phyloP scores from a whole-genome alignment of 768 basidiomycete genomes.

The Auricularia cornea region DNA sequence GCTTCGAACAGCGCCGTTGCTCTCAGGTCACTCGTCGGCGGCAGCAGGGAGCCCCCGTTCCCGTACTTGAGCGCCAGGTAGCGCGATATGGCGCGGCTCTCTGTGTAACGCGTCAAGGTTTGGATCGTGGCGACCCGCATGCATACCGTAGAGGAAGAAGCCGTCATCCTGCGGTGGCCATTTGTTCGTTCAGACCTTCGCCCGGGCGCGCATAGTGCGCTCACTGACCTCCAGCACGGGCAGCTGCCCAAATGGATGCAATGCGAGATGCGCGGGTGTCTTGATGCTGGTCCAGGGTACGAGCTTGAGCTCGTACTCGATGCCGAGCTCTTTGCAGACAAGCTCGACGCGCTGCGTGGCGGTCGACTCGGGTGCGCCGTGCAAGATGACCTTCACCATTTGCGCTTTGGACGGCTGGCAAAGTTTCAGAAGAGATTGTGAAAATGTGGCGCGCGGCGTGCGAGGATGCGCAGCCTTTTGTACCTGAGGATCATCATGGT shows the following conservation, averaged over 20 bases:
- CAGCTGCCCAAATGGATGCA: not conserved
- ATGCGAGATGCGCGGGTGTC: too few relatives aligned
- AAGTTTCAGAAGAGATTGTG: too few relatives aligned
- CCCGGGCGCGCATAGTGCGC: slow-evolving; percentile 46
- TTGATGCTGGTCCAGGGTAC: too few relatives aligned
- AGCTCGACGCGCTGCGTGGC: slow-evolving; percentile 45
- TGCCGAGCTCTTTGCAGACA: slow-evolving; percentile 45
- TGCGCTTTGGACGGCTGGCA: too few relatives aligned
- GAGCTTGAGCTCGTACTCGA: slow-evolving; percentile 41
- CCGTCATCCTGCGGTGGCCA: slow-evolving; percentile 53
- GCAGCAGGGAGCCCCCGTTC: slow-evolving; percentile 38
- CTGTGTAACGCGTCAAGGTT: not conserved
- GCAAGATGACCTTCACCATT: too few relatives aligned
- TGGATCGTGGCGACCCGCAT: too few relatives aligned
- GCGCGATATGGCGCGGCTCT: slow-evolving; percentile 51
- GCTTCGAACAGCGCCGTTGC: slow-evolving; percentile 42
- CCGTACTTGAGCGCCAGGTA: slow-evolving; percentile 52
- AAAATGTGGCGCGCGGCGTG: too few relatives aligned
- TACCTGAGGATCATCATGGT: too few relatives aligned
- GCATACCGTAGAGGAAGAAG: slow-evolving; percentile 42
- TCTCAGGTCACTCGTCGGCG: slow-evolving; percentile 27
- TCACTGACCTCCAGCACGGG: slow-evolving; percentile 17
- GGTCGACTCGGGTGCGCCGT: slow-evolving; percentile 32
- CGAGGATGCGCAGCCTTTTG: too few relatives aligned
- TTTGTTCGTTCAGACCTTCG: too few relatives aligned